Conservation (phyloP, 441 rosid genomes). For the Adansonia gregorii region DNA sequence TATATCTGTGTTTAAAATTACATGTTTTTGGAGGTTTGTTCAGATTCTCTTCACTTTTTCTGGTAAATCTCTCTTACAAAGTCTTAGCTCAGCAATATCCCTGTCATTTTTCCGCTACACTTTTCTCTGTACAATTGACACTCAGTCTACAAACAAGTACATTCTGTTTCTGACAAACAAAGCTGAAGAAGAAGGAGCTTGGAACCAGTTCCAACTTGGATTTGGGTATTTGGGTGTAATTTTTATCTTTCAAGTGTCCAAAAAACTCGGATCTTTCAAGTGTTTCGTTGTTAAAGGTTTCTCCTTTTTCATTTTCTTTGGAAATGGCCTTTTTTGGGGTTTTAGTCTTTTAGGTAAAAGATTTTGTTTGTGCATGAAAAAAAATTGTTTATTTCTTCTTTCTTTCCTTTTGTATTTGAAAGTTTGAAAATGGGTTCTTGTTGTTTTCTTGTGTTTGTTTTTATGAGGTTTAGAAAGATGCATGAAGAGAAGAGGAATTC, state of each 20-base stretch:
- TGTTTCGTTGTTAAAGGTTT: not conserved
- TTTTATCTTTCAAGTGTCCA: not conserved
- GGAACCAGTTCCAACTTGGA: not conserved
- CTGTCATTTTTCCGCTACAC: not conserved
- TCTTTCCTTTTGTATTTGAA: constrained; percentile 11
- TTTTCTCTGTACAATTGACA: not conserved
- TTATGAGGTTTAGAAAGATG: constrained; percentile 2
- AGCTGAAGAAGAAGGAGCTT: not conserved
- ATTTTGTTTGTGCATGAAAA: not conserved
- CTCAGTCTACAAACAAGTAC: not conserved
- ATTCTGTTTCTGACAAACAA: not conserved
- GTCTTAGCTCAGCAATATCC: no score
- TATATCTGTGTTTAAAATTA: not conserved
- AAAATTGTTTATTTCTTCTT: not conserved
- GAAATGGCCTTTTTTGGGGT: not conserved
- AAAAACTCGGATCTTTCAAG: not conserved
- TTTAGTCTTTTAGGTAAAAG: not conserved
- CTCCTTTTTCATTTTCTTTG: not conserved
- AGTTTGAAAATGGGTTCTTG: constrained; percentile 23
- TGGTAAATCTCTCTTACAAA: not conserved
- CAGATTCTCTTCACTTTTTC: constrained; percentile 11
- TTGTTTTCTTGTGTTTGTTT: constrained; percentile 24
- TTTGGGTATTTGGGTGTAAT: not conserved
- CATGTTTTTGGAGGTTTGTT: constrained; percentile 2
- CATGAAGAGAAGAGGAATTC: not conserved